Evolutionary conservation across 805 yeast species (phyloP).

Genomic region (Yarrowia sp.): DNA sequence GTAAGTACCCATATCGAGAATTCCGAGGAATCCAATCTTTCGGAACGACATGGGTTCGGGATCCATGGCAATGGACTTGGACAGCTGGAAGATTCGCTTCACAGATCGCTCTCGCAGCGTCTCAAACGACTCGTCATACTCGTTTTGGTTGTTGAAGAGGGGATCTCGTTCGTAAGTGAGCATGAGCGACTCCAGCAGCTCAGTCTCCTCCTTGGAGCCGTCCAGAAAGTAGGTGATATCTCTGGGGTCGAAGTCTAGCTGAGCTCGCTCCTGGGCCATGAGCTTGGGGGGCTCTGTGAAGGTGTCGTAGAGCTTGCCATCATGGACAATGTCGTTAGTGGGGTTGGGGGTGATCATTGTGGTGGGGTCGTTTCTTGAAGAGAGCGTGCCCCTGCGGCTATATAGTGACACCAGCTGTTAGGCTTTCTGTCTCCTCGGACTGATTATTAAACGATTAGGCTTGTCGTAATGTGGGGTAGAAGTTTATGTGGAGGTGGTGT

Average conservation of each 20-base stretch:
- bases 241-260: conserved; percentile 39
- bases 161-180: conserved; percentile 56
- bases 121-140: conserved; percentile 48
- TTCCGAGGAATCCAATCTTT: conserved; percentile 34
- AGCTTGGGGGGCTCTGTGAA: conserved; percentile 39
- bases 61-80: conserved; percentile 30
- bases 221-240: conserved; percentile 45
- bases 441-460: conserved; percentile 21
- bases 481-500: neutral
- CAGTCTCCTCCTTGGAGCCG: conserved; percentile 44
- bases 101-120: conserved; percentile 41
- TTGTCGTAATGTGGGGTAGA: conserved; percentile 18
- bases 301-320: conserved; percentile 29
- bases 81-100: conserved; percentile 36
- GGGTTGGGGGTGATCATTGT: neutral
- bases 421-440: conserved; percentile 1
- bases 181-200: conserved; percentile 40
- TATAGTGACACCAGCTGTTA: neutral
- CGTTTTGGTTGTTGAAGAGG: conserved; percentile 43
- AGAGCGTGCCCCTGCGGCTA: neutral
- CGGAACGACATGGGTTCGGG: conserved; percentile 33
- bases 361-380: neutral
- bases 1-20: conserved; percentile 67
- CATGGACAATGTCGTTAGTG: conserved; percentile 8
- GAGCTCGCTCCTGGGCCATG: conserved; percentile 43